Percentiles rank a stretch among this genome's conserved stretches.
phyloP scores from a whole-genome alignment of 192 early-diverging fungal species.

The Gryganskiella cystojenkinii region DNA sequence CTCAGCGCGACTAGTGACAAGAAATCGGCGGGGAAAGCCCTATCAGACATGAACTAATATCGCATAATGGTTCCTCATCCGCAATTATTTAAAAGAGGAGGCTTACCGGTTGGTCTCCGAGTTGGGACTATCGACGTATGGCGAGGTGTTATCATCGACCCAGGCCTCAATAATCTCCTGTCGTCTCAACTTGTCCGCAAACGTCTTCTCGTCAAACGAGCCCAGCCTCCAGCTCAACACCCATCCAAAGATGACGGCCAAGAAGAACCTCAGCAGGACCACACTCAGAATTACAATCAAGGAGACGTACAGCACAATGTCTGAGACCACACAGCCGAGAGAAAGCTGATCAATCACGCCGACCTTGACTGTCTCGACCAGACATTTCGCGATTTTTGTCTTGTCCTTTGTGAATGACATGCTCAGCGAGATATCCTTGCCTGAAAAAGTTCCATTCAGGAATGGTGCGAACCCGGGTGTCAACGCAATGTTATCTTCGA shows the following conservation, averaged over 20 bases:
- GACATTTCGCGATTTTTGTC: slow-evolving; percentile 71
- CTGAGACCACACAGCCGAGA: slow-evolving; percentile 84
- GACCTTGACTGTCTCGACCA: slow-evolving; percentile 82
- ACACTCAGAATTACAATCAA: slow-evolving; percentile 75
- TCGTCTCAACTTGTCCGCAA: slow-evolving; percentile 56
- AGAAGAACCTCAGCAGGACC: slow-evolving; percentile 72
- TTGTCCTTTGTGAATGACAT: slow-evolving; percentile 60
- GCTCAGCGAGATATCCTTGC: slow-evolving; percentile 63
- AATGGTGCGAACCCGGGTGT: slow-evolving; percentile 54
- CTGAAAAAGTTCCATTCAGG: slow-evolving; percentile 54
- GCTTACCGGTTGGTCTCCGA: slow-evolving; percentile 41
- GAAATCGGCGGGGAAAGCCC: not conserved
- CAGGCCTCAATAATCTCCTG: slow-evolving; percentile 55
- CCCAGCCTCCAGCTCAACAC: slow-evolving; percentile 84
- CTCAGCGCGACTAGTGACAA: slow-evolving; percentile 23
- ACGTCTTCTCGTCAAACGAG: slow-evolving; percentile 73
- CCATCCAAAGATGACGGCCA: slow-evolving; percentile 88
- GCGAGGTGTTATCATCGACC: slow-evolving; percentile 52
- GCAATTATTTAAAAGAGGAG: not conserved
- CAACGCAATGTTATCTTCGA: slow-evolving; percentile 64
- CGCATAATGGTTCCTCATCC: not conserved
- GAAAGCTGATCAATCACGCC: slow-evolving; percentile 83
- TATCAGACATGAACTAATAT: not conserved
- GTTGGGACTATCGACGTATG: slow-evolving; percentile 41
- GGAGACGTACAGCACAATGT: slow-evolving; percentile 84